A percentile compares a stretch with the other conserved stretches of the same genome.
Evolutionary conservation across 129 eudicot species (phyloP).

Genomic region (Centella asiatica): DNA sequence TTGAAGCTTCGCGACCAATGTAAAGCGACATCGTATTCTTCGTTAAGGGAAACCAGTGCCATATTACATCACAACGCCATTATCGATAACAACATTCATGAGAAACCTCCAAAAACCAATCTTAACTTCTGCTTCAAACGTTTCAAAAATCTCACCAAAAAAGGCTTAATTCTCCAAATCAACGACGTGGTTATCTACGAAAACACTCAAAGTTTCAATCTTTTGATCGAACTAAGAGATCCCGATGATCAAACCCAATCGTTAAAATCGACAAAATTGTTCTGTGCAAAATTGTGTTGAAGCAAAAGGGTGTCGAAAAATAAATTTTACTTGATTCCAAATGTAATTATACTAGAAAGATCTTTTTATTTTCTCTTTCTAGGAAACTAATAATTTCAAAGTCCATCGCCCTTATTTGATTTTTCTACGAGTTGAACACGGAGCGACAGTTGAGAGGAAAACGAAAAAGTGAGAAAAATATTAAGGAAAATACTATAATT

Average conservation of each 20-base stretch:
- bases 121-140: neutral
- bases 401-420: conserved; percentile 17
- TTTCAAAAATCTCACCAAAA: neutral
- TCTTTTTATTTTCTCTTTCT: too few species aligned
- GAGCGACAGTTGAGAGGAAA: conserved; percentile 60
- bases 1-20: conserved; percentile 98
- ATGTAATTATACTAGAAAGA: too few species aligned
- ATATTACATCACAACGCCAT: conserved; percentile 46
- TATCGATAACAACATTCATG: conserved; percentile 29
- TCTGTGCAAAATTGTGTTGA: too few species aligned
- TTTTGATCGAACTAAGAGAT: neutral
- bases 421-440: conserved; percentile 80
- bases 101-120: neutral
- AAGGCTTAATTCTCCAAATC: neutral
- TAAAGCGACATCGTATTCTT: conserved; percentile 75
- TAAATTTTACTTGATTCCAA: too few species aligned
- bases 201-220: neutral
- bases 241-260: conserved; percentile 12
- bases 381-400: neutral
- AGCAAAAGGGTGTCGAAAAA: conserved; percentile 21
- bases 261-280: conserved; percentile 12
- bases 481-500: neutral
- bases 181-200: neutral
- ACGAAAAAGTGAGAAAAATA: neutral
- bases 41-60: conserved; percentile 40